Conservation (phyloP, 331 rosid species). For the Pyrus hybrid region DNA sequence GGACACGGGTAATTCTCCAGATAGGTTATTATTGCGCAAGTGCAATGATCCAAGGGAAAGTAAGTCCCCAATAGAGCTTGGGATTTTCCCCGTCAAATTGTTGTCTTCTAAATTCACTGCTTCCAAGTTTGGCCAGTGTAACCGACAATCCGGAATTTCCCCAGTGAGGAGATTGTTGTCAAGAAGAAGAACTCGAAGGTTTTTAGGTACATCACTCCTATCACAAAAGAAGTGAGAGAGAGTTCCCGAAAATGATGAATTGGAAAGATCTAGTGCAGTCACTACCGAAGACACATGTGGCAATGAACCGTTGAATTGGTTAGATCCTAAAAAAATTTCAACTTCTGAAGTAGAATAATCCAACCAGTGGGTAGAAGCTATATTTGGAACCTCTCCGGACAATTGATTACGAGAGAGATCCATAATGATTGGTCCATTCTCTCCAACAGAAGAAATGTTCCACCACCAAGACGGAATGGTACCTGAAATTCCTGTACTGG, state of each 20-base stretch:
- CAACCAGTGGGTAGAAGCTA: background rate
- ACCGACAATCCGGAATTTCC: background rate
- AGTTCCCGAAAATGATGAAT: background rate
- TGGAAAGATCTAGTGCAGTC: fast-evolving
- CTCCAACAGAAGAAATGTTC: background rate
- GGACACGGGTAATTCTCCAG: conserved; percentile 8
- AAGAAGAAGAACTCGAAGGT: background rate
- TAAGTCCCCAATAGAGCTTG: background rate
- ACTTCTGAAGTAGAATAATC: too few relatives aligned
- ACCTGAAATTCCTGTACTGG: background rate
- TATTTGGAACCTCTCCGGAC: background rate
- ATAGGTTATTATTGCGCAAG: background rate
- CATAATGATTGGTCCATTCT: too few relatives aligned
- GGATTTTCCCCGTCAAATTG: background rate
- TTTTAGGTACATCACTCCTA: background rate
- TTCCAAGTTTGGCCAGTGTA: background rate
- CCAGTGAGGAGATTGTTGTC: background rate
- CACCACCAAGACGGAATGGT: background rate
- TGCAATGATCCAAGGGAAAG: background rate
- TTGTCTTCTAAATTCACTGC: background rate
- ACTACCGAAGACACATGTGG: background rate
- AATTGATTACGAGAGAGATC: background rate
- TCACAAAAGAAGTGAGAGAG: background rate
- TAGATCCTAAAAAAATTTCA: fast-evolving
- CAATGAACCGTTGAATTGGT: background rate